These are phyloP conservation scores for Fraxinus excelsior DNA, from an alignment of 257 asterid species.

Conservation along the genomic window DNA sequence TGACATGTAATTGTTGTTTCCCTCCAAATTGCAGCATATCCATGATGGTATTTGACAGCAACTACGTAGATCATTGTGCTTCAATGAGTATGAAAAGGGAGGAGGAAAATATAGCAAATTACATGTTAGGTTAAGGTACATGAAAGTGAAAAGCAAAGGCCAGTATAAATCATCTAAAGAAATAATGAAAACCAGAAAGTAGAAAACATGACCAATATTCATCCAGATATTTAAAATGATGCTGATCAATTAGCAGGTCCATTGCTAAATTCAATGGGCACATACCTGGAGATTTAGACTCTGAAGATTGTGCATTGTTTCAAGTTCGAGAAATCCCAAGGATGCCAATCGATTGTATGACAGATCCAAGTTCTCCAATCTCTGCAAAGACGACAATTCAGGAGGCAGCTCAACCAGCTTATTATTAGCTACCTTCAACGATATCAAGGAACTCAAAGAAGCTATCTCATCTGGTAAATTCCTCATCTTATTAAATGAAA, in stretches of 20 bases:
- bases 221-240: background rate
- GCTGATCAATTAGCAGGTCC: background rate
- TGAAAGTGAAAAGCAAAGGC: background rate
- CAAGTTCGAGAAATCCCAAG: conserved; percentile 69
- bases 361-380: conserved; percentile 81
- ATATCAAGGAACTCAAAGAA: conserved; percentile 53
- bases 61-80: conserved; percentile 69
- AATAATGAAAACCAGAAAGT: background rate
- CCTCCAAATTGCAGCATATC: conserved; percentile 91
- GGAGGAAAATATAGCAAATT: background rate
- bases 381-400: conserved; percentile 59
- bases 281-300: conserved; percentile 76
- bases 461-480: conserved; percentile 79
- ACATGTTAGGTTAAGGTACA: conserved; percentile 1
- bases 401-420: conserved; percentile 73
- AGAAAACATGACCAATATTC: conserved; percentile 3
- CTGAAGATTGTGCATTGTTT: conserved; percentile 69
- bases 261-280: conserved; percentile 15
- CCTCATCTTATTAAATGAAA: conserved; percentile 93
- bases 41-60: conserved; percentile 68
- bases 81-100: conserved; percentile 23
- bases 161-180: background rate
- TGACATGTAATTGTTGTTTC: conserved; percentile 43
- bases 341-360: conserved; percentile 81
- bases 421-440: conserved; percentile 77